These are phyloP conservation scores for Cupressus sempervirens DNA, from an alignment of 75 land plant genomes.

Conservation along the genomic window DNA sequence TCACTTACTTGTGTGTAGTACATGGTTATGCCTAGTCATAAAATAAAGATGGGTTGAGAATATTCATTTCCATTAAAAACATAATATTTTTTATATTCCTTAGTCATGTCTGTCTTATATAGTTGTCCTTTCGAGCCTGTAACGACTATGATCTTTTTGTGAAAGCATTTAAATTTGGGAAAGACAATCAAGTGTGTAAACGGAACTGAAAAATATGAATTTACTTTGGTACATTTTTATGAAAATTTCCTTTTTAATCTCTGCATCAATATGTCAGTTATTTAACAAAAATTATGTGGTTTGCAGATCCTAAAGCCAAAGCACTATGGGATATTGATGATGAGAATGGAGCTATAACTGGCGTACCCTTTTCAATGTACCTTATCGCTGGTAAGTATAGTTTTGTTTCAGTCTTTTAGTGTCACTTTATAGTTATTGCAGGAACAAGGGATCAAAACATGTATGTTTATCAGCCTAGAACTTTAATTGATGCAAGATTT, in stretches of 20 bases:
- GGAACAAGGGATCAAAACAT: not conserved
- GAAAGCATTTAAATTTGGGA: not conserved
- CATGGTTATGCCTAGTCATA: not conserved
- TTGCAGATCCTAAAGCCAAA: constrained; percentile 44
- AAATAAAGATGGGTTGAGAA: not conserved
- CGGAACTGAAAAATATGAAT: not conserved
- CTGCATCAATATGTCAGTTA: not conserved
- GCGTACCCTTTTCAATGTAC: constrained; percentile 82
- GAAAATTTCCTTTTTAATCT: not conserved
- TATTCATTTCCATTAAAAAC: not conserved
- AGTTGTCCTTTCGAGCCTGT: not conserved
- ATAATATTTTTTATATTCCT: too few relatives aligned
- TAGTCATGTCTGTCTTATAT: not conserved
- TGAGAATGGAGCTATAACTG: constrained; percentile 56
- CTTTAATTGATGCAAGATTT: not conserved
- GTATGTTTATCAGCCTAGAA: not conserved
- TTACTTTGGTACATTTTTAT: not conserved
- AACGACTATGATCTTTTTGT: not conserved
- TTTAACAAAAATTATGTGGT: not conserved
- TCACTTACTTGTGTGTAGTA: not conserved
- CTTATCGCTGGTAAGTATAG: constrained; percentile 57
- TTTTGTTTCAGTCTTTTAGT: not conserved
- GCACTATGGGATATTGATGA: constrained; percentile 92
- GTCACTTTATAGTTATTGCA: not conserved
- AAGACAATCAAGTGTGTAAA: not conserved